Base-by-base conservation (phyloP, 179 eudicot species). In the Gypsophila paniculata region DNA sequence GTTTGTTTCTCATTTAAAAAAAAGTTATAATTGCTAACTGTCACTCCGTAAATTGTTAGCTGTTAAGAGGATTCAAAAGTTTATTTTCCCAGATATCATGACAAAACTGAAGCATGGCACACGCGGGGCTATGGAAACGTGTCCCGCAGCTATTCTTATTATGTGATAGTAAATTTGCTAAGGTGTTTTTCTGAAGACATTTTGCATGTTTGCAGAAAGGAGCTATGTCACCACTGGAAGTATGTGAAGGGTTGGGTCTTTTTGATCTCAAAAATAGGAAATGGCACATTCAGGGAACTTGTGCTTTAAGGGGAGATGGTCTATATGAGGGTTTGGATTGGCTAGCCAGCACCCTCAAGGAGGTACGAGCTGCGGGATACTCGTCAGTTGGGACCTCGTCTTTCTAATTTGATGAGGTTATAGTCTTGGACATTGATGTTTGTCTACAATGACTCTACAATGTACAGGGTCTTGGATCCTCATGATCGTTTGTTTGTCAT, bases 271-370 rank as follows among this genome's bases (percentile, higher is more conserved):
- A 90, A 81, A 88, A 90, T 82, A 77, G 99, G 74, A 95, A 90
- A 82, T 95, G 99, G 99, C 99, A 95, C 79, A 90, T 95, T 71
- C 99, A 95, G 74, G 99, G 99, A 78, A 88, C 99, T 69, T 95
- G 99, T 73, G 99, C 99, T 13, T 81, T 90, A 10, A 87, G 72
- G 82, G 99, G 99, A 73, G 99, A 92, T 70, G 99, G 99, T 61
- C 94, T 92, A 39, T 95, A 95, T 25, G 99, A 95, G 84, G 99
- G 99, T 29, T 82, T 95, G 85, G 99, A 95, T 77, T 95, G 99
- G 99, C 81, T 95, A 74, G 74, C 99, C 63, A 90, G 85, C 85
- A 88, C 99, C 76, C 90, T 95, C 67, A 95, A 95, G 80, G 99
- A 91, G 55, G 84, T 86, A 42, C 86, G 85, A 85, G 93, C 97